phyloP scores from a whole-genome alignment of 768 basidiomycete genomes.

The Auricularia sp. region DNA sequence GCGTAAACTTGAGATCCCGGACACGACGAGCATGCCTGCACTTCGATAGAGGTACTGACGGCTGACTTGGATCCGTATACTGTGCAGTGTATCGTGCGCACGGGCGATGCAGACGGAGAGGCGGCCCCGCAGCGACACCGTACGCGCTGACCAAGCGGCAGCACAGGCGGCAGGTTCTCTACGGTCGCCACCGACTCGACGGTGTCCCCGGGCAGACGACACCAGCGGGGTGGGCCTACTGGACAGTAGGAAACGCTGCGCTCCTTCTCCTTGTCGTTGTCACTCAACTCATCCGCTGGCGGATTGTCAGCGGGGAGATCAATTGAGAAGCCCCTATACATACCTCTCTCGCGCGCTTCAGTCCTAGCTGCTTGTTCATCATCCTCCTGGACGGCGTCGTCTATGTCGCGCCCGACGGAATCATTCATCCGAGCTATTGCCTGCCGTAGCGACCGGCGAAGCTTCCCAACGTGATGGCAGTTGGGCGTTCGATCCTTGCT shows the following conservation, averaged over 20 bases:
- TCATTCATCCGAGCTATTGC: too few species aligned
- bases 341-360: background rate
- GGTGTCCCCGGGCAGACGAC: background rate
- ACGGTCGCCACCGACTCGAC: background rate
- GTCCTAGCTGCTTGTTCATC: too few species aligned
- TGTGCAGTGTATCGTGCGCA: too few species aligned
- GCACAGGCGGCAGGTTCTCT: background rate
- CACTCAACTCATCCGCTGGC: background rate
- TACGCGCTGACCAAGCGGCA: background rate
- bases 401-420: too few species aligned
- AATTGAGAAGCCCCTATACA: background rate
- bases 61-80: too few species aligned
- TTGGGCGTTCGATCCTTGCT: background rate
- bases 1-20: background rate
- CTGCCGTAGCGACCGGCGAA: too few species aligned
- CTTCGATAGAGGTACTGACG: background rate
- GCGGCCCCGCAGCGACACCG: conserved; percentile 6
- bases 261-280: background rate
- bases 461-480: background rate
- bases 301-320: background rate
- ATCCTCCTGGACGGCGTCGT: too few species aligned
- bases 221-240: background rate
- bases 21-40: background rate
- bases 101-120: background rate
- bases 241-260: background rate